Evolutionary conservation across 345 rosid species (phyloP).

Genomic region (Cochlearia excelsa): DNA sequence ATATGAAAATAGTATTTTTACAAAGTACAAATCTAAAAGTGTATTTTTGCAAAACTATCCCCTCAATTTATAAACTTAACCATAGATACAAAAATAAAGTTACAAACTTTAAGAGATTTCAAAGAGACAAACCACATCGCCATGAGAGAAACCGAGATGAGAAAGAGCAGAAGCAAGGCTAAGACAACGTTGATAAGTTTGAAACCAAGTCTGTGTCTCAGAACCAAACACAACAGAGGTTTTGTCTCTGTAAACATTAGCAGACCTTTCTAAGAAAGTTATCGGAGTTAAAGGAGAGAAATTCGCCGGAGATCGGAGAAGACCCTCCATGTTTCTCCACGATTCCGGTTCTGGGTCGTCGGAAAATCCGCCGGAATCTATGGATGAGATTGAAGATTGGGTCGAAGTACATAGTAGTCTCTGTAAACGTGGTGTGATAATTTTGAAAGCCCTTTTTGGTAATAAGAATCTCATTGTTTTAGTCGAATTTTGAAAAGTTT

Average conservation of each 20-base stretch:
- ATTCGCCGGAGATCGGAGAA: constrained; percentile 58
- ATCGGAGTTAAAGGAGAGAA: constrained; percentile 62
- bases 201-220: constrained; percentile 50
- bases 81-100: not conserved
- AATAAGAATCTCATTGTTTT: constrained; percentile 24
- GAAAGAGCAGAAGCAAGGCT: constrained; percentile 70
- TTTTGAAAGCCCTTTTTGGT: constrained; percentile 19
- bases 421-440: constrained; percentile 14
- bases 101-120: not conserved
- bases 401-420: not conserved
- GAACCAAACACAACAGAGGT: constrained; percentile 58
- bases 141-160: constrained; percentile 51
- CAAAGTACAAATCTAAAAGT: no score
- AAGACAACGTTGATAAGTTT: constrained; percentile 63
- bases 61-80: no score
- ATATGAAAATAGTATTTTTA: no score
- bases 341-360: constrained; percentile 36
- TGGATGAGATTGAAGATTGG: constrained; percentile 5
- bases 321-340: constrained; percentile 61
- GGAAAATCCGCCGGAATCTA: not conserved
- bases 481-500: not conserved
- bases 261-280: constrained; percentile 69
- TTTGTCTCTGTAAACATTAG: constrained; percentile 57
- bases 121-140: constrained; percentile 61
- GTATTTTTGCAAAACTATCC: no score